phyloP scores from a whole-genome alignment of 768 basidiomycete species.

The Pleurotus tuoliensis region DNA sequence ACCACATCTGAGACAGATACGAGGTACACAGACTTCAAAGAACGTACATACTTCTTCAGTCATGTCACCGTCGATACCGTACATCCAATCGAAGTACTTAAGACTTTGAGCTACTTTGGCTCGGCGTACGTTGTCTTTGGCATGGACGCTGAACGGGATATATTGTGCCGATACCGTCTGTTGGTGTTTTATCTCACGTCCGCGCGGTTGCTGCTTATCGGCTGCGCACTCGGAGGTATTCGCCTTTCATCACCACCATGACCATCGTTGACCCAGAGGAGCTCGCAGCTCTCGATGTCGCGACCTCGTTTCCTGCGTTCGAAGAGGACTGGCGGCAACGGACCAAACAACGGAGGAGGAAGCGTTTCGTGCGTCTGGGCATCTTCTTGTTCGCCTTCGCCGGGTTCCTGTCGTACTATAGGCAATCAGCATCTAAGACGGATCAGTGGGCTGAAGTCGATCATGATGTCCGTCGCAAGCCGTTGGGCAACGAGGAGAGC shows the following conservation, averaged over 20 bases:
- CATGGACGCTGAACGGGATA: no score
- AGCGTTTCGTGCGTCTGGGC: not conserved
- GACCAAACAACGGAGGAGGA: not conserved
- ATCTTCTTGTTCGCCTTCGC: not conserved
- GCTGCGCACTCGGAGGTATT: no score
- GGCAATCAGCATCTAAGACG: not conserved
- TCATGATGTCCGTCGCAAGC: not conserved
- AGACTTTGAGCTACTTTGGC: no score
- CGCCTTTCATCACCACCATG: not conserved
- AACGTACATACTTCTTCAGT: not conserved
- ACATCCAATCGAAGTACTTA: no score
- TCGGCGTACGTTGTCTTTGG: no score
- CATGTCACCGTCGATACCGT: no score
- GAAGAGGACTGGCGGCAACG: not conserved
- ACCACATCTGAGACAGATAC: slow-evolving; percentile 91
- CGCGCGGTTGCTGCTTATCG: not conserved
- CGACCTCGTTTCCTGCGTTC: not conserved
- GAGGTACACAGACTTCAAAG: slow-evolving; percentile 53
- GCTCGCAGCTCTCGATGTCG: not conserved
- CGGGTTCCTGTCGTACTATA: not conserved
- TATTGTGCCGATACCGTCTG: not conserved
- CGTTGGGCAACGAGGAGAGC: slow-evolving; percentile 16
- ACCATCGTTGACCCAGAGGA: not conserved
- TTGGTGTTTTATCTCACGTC: slow-evolving; percentile 2
- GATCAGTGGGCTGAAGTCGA: not conserved